Evolutionary conservation across 148 eudicot genomes (phyloP), one percentile per base, ranked within the genome.

Genomic region (Vaccinium macrocarpon): DNA sequence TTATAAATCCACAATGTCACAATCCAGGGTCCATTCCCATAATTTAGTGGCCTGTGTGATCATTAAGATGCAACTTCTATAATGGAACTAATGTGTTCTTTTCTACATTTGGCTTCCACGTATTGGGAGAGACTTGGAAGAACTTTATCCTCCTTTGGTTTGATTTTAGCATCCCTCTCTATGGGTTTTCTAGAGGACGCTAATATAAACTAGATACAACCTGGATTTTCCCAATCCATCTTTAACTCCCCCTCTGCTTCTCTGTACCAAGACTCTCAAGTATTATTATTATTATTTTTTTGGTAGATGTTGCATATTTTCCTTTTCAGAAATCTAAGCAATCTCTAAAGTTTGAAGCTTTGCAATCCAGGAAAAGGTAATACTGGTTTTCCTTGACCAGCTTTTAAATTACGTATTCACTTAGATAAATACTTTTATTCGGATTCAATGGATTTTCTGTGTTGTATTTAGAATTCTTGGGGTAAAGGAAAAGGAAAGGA

Each of bases 291-390:
- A 0, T 42, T 5, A 0, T 38, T 42, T 4, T 21, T 46, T 48
- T n/a, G 27, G 27, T 18, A 76, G 35, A 76, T 50, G 35, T 68
- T 68, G 38, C 73, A 68, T 68, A 12, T 51, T 46, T 51, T 25
- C 59, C 16, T 75, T 21, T 49, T 49, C 21, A 51, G 38, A 51
- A 77, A 77, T 77, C 57, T 77, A 51, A 77, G 11, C 57, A 50
- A 51, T 19, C 38, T 51, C 32, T 50, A 50, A 79, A 16, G 68
- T 84, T 78, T 18, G 48, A 81, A 76, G 16, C 62, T 84, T 68
- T 76, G 81, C 42, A 51, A 27, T 85, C 78, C 23, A 32, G 19
- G 4, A 23, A 85, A 68, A 68, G 87, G 87, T 85, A 72, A 61
- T 19, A 27, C 78, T 52, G 50, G 8, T 29, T 62, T 49, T 66